These are phyloP conservation scores for Rutstroemia sp. DNA, from an alignment of 2,329 filamentous ascomycete genomes.

Conservation along the genomic window DNA sequence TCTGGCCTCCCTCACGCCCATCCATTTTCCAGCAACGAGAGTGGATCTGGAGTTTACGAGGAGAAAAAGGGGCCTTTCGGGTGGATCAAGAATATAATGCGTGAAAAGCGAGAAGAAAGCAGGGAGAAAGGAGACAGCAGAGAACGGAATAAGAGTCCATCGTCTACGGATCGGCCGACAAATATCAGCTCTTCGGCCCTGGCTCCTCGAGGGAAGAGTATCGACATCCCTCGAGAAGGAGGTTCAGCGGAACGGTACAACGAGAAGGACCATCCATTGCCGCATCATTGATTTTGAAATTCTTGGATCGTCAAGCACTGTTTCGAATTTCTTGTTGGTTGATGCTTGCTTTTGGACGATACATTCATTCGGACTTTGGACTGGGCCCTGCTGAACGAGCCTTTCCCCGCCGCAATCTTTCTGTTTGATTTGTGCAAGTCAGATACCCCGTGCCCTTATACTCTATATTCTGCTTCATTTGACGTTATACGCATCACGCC, in stretches of 20 bases:
- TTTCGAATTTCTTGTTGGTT: too few relatives aligned
- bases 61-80: conserved; percentile 52
- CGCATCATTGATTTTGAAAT: conserved; percentile 3
- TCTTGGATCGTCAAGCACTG: neutral
- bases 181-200: conserved; percentile 11
- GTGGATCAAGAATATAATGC: conserved; percentile 58
- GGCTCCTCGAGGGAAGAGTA: conserved; percentile 22
- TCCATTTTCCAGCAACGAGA: conserved; percentile 30
- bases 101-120: conserved; percentile 39
- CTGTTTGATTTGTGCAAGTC: too few relatives aligned
- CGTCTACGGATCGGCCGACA: conserved; percentile 20
- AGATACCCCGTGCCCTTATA: too few relatives aligned
- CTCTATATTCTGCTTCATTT: too few relatives aligned
- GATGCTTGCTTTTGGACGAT: too few relatives aligned
- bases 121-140: conserved; percentile 24
- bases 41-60: conserved; percentile 18
- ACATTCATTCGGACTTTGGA: too few relatives aligned
- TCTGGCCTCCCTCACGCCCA: conserved; percentile 20
- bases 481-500: too few relatives aligned
- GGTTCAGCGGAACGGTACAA: conserved; percentile 11
- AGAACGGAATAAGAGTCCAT: conserved; percentile 27
- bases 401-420: too few relatives aligned
- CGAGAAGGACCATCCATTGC: conserved; percentile 12
- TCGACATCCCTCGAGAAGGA: conserved; percentile 24
- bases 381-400: too few relatives aligned